Evolutionary conservation across 345 rosid species (phyloP), one percentile per base, ranked within the genome.

Genomic region (Barbarea vulgaris): DNA sequence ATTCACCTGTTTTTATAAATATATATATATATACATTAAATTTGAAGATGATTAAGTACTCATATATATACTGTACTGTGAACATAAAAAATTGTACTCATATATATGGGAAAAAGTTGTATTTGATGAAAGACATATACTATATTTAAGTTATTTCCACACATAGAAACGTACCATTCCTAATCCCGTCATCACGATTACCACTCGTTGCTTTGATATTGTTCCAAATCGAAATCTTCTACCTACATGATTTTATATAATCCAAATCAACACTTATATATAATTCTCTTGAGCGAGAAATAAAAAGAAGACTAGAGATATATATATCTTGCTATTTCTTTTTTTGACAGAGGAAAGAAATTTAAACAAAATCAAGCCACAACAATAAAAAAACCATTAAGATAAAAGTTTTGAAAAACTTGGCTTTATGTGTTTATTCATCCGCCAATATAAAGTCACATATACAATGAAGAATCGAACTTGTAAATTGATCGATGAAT

Each of bases 151-250:
- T 14, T 21, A n/a, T 8, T 10, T 31, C 1, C 11, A 41, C n/a
- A 33, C 7, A 19, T 12, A 28, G 3, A 33, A 51, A 69, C 62
- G 15, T 25, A 64, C 96, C 97, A 88, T 90, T 64, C 91, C 82
- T 58, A 86, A 67, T 60, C 97, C 93, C 9, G 85, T 82, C 93
- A 90, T 79, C 41, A 87, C 90, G 37, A 90, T 62, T 21, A 90
- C 76, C 47, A 90, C 90, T 42, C 48, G 77, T 24, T 82, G 67
- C 19, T 80, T 72, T 15, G n/a, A 74, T 59, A 93, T 22, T 9
- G 63, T 37, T 37, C 93, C 95, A 13, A 86, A 25, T 47, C 96
- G 81, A 79, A 90, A 90, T 68, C 85, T 85, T 75, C 79, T 80
- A 47, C 97, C 96, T 90, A 82, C 17, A 27, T 50, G 30, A 34